phyloP scores from a whole-genome alignment of 106 monocot genomes.

The Dendrobium officinale region DNA sequence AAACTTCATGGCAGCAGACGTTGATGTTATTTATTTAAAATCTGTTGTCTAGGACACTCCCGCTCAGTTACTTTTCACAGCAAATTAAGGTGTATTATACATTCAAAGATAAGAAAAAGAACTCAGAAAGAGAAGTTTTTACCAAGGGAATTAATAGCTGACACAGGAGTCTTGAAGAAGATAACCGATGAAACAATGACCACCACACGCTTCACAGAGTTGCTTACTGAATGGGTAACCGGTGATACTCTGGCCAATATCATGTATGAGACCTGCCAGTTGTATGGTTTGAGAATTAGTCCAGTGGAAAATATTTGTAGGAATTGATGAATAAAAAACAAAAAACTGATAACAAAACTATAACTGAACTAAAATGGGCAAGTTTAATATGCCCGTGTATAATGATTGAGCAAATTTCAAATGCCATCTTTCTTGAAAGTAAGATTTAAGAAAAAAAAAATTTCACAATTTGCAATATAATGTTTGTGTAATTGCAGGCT shows the following conservation, averaged over 20 bases:
- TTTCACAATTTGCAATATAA: not conserved
- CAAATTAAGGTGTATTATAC: no score
- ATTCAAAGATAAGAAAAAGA: not conserved
- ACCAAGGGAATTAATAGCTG: conserved; percentile 77
- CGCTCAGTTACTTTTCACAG: no score
- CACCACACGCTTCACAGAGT: conserved; percentile 86
- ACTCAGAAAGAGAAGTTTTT: conserved; percentile 1
- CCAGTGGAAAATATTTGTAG: not conserved
- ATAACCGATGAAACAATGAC: conserved; percentile 78
- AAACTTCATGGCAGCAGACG: no score
- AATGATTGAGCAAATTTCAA: not conserved
- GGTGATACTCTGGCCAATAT: conserved; percentile 73
- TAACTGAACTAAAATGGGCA: not conserved
- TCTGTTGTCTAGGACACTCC: no score
- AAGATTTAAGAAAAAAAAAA: no score
- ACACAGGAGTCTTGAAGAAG: conserved; percentile 85
- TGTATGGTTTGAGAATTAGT: not conserved
- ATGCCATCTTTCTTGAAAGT: not conserved
- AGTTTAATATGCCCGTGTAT: not conserved
- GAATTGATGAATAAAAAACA: not conserved
- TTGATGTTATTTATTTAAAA: no score
- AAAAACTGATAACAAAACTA: not conserved
- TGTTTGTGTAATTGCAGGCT: not conserved
- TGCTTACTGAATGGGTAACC: conserved; percentile 80
- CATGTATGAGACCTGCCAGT: conserved; percentile 69